Conservation (phyloP, 768 basidiomycete species). For the Suillus americanus region DNA sequence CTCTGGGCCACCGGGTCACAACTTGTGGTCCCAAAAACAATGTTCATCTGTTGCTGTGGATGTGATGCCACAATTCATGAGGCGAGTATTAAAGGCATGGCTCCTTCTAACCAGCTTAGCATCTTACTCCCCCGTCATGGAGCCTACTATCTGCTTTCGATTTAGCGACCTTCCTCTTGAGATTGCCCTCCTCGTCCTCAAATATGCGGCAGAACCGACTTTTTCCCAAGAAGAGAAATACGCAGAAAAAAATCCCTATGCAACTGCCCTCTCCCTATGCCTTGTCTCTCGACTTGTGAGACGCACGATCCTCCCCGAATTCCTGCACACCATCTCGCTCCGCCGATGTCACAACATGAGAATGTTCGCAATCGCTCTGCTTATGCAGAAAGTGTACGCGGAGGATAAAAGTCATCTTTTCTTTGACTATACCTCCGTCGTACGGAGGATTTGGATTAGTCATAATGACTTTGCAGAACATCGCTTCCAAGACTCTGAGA, state of each 20-base stretch:
- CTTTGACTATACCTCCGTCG: no score
- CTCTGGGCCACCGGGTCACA: background rate
- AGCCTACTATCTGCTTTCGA: constrained; percentile 1
- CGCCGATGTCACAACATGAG: no score
- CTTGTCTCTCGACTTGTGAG: constrained; percentile 34
- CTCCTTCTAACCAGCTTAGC: background rate
- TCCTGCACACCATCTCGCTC: constrained; percentile 29
- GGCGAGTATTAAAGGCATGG: background rate
- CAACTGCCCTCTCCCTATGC: constrained; percentile 31
- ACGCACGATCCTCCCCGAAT: constrained; percentile 33
- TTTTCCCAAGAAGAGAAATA: background rate
- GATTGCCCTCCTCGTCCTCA: constrained; percentile 34
- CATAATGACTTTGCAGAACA: no score
- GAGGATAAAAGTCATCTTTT: no score
- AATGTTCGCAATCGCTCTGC: no score
- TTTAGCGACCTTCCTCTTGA: constrained; percentile 33
- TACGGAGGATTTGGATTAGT: no score
- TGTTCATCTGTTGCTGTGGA: no score
- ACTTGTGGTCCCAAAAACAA: background rate
- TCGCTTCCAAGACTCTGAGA: no score
- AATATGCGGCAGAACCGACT: constrained; percentile 28
- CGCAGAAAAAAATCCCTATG: constrained; percentile 8
- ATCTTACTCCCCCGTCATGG: background rate
- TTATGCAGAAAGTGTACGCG: no score
- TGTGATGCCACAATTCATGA: background rate